Conservation (phyloP, 208 protist species). For the Phytomonas sp. region DNA sequence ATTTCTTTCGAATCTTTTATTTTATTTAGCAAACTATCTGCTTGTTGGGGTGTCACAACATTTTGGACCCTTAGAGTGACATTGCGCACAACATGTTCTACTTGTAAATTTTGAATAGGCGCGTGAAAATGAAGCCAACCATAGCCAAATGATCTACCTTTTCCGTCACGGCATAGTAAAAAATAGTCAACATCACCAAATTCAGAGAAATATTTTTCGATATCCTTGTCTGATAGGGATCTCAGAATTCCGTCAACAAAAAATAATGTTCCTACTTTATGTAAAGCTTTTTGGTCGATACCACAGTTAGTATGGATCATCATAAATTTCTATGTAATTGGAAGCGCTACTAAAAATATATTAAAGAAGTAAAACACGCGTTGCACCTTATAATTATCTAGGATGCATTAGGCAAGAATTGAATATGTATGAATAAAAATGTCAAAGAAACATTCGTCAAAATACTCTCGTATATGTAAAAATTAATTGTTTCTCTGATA, state of each 20-base stretch:
- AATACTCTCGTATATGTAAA: neutral
- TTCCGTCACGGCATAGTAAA: conserved; percentile 24
- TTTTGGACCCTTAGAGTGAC: conserved; percentile 1
- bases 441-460: too few species aligned
- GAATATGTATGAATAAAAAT: neutral
- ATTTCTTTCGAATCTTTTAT: too few species aligned
- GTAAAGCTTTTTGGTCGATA: neutral
- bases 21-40: too few species aligned
- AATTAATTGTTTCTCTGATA: conserved; percentile 2
- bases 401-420: too few species aligned
- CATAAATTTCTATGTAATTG: too few species aligned
- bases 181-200: conserved; percentile 24
- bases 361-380: neutral
- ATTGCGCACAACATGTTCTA: neutral
- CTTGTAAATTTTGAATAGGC: too few species aligned
- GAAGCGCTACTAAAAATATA: neutral
- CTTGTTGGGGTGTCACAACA: too few species aligned
- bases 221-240: conserved; percentile 24
- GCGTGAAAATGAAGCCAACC: conserved; percentile 38
- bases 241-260: conserved; percentile 52
- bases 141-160: conserved; percentile 50
- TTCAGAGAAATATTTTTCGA: conserved; percentile 33
- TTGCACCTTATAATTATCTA: too few species aligned
- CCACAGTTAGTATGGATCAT: too few species aligned
- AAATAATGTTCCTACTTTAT: conserved; percentile 11